These are phyloP conservation scores for Starmerella sp. DNA, from an alignment of 805 yeast species.

Conservation along the genomic window DNA sequence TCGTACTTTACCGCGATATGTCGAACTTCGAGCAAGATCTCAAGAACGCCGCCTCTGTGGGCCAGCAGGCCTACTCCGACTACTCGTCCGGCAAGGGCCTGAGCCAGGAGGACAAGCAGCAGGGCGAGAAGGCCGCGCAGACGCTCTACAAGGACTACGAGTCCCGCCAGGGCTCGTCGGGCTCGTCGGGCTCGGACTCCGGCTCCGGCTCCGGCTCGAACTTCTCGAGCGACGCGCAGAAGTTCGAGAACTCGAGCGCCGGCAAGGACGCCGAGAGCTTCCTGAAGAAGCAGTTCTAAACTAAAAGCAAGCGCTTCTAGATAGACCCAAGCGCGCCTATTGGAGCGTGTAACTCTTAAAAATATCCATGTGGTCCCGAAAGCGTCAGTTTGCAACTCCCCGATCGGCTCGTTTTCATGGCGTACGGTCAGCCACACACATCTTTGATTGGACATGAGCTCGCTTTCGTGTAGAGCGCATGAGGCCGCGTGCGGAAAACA, in stretches of 20 bases:
- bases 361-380: no score
- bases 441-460: no score
- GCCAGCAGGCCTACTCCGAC: conserved; percentile 2
- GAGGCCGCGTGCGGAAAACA: no score
- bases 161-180: not conserved
- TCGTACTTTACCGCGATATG: not conserved
- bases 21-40: conserved; percentile 3
- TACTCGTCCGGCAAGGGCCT: conserved; percentile 3
- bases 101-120: conserved; percentile 1
- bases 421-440: no score
- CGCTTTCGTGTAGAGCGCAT: no score
- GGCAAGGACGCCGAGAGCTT: conserved; percentile 1
- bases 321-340: not conserved
- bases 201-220: not conserved
- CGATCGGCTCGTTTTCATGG: no score
- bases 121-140: conserved; percentile 3
- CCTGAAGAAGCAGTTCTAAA: not conserved
- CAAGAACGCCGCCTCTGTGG: not conserved
- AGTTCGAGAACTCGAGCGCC: not conserved
- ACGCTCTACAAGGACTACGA: conserved; percentile 4
- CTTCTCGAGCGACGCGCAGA: not conserved
- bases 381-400: no score
- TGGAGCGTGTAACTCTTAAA: no score
- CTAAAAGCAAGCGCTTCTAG: not conserved
- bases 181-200: not conserved